A percentile compares a stretch with the other conserved stretches of the same genome.
Evolutionary conservation across 2,329 filamentous ascomycete genomes (phyloP).

Genomic region (Thielaviopsis ethacetica): DNA sequence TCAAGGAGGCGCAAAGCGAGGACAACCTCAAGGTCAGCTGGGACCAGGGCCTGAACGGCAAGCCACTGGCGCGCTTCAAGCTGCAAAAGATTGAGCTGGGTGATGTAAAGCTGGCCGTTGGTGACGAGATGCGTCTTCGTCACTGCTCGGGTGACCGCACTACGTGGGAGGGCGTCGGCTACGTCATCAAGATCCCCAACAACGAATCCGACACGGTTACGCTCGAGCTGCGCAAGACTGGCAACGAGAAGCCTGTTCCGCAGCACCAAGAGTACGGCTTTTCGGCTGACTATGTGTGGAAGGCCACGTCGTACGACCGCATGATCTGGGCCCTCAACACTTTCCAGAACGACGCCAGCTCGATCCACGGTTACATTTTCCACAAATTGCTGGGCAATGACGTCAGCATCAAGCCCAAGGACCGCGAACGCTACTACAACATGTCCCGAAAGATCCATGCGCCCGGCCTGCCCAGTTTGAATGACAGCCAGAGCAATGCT

Average conservation of each 20-base stretch:
- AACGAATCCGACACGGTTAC: constrained; percentile 97
- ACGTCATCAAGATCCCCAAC: constrained; percentile 98
- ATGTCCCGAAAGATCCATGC: constrained; percentile 95
- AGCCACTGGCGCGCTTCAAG: constrained; percentile 88
- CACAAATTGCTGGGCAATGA: constrained; percentile 92
- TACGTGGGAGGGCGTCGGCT: constrained; percentile 93
- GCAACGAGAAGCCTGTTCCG: constrained; percentile 89
- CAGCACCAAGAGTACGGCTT: constrained; percentile 97
- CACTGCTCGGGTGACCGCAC: constrained; percentile 79
- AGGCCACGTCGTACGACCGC: constrained; percentile 95
- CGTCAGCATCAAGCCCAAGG: constrained; percentile 79
- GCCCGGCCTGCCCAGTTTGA: constrained; percentile 83
- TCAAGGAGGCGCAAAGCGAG: constrained; percentile 96
- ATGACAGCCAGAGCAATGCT: constrained; percentile 87
- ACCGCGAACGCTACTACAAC: constrained; percentile 47
- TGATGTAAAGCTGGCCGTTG: constrained; percentile 93
- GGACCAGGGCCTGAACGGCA: constrained; percentile 93
- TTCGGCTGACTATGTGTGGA: constrained; percentile 98
- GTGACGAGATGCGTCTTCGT: constrained; percentile 93
- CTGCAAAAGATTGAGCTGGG: constrained; percentile 94
- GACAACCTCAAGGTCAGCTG: constrained; percentile 88
- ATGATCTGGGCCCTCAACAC: constrained; percentile 99
- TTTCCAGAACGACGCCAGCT: constrained; percentile 94
- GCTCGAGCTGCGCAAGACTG: constrained; percentile 82
- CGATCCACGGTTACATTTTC: constrained; percentile 96